These are phyloP conservation scores for Xylaria sp. DNA, from an alignment of 2,329 filamentous ascomycete genomes.

Conservation along the genomic window DNA sequence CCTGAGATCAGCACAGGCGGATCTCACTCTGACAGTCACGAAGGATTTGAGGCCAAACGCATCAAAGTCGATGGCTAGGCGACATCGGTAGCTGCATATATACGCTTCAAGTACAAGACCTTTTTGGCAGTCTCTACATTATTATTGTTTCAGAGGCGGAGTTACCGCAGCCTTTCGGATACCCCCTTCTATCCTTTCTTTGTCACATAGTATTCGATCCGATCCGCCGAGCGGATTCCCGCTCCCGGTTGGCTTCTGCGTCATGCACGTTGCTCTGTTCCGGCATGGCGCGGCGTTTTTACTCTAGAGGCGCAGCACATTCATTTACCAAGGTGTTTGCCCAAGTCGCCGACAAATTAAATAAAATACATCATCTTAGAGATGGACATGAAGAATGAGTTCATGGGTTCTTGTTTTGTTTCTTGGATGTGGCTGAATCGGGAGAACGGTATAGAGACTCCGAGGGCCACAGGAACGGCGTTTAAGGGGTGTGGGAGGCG, in stretches of 20 bases:
- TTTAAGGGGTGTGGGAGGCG: conserved; percentile 3
- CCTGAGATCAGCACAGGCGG: conserved; percentile 44
- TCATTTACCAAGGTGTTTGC: conserved; percentile 18
- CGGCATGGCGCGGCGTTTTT: conserved; percentile 30
- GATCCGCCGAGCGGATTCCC: conserved; percentile 17
- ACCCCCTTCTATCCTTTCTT: conserved; percentile 18
- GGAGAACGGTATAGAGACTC: conserved; percentile 11
- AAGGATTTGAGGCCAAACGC: conserved; percentile 48
- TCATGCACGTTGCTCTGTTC: conserved; percentile 24
- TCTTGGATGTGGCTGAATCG: conserved; percentile 6
- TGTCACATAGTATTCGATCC: conserved; percentile 21
- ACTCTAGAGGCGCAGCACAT: conserved; percentile 13
- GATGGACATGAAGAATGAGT: conserved; percentile 30
- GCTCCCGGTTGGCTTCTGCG: conserved; percentile 22
- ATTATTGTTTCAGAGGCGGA: conserved; percentile 9
- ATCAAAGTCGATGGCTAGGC: conserved; percentile 45
- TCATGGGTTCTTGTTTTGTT: conserved; percentile 17
- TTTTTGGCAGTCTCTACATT: conserved; percentile 5
- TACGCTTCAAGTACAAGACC: conserved; percentile 23
- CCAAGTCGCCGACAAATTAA: conserved; percentile 2
- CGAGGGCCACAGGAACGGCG: conserved; percentile 15
- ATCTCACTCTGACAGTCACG: conserved; percentile 38
- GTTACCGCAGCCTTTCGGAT: conserved; percentile 16
- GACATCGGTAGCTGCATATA: conserved; percentile 14
- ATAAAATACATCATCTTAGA: conserved; percentile 19